phyloP scores from a whole-genome alignment of 768 basidiomycete species.

The Mycena alexandri region DNA sequence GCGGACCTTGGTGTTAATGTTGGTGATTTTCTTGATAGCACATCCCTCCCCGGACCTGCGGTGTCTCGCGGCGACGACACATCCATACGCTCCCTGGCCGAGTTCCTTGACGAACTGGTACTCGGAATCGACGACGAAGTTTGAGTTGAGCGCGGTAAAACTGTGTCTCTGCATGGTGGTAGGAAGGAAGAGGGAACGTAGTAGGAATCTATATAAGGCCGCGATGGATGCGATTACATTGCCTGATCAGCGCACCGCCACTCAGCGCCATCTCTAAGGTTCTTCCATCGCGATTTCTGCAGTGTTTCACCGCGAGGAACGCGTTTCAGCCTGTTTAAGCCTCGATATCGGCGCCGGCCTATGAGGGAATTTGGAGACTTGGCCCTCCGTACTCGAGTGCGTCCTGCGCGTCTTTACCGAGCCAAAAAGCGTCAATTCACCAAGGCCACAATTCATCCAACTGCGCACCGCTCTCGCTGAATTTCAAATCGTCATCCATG shows the following conservation, averaged over 20 bases:
- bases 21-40: conserved; percentile 97
- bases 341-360: too few relatives aligned
- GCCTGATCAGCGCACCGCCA: neutral
- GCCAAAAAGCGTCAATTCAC: too few relatives aligned
- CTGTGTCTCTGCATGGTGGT: conserved; percentile 75
- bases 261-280: too few relatives aligned
- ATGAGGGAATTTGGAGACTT: too few relatives aligned
- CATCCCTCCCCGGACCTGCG: conserved; percentile 88
- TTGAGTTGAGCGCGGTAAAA: conserved; percentile 87
- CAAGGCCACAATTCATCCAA: too few relatives aligned
- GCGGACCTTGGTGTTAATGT: conserved; percentile 88
- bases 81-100: conserved; percentile 95
- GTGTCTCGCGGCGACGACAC: conserved; percentile 89
- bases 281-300: too few relatives aligned
- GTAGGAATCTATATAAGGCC: too few relatives aligned
- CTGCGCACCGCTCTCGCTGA: too few relatives aligned
- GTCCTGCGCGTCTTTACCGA: too few relatives aligned
- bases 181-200: conserved; percentile 6
- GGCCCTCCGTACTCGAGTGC: too few relatives aligned
- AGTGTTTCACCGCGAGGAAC: neutral
- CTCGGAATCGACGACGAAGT: conserved; percentile 88
- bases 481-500: too few relatives aligned
- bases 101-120: conserved; percentile 98
- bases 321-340: neutral
- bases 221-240: too few relatives aligned